Base-by-base conservation (phyloP, 2,329 filamentous ascomycete species). In the Coniella vitis region DNA sequence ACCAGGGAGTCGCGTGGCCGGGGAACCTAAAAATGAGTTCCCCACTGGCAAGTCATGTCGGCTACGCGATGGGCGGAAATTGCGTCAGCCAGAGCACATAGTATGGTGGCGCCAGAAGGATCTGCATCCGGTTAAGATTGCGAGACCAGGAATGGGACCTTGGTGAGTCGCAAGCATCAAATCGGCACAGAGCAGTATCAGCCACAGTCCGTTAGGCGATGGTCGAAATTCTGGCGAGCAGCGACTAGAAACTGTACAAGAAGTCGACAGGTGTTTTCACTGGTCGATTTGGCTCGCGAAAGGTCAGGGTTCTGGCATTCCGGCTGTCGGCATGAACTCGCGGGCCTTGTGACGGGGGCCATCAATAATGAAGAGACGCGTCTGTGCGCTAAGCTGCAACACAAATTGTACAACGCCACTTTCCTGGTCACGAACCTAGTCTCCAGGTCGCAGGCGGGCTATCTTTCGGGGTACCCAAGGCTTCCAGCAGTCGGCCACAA, bases 61-160 rank as follows among this genome's bases (percentile, higher is more conserved):
- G 49, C 49, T 52, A 47, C 35, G 49, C 43, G 47, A 53, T 53
- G 45, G 40, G 40, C 51, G 51, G 51, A 53, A 45, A 53, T 53
- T 53, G 45, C 48, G 40, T 47, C 44, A 51, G 51, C 46, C 51
- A 51, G 39, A 41, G 36, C 39, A 29, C 25, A 29, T 29, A 29
- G 25, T 10, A 29, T 25, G 17, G 25, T 25, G 35, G 25, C 22
- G 38, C 16, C 36, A 40, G 34, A 20, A 36, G 13, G 38, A 38
- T 47, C 51, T 41, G 40, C 48, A 45, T 42, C 29, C 45, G 44
- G 45, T 20, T 46, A 53, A 43, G 38, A 39, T 45, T 50, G 51
- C 51, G 51, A 53, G 48, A 51, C 40, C 45, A 40, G 51, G 38
- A 38, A 19, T 29, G 22, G 14, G 12, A 41, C 40, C 19, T 31